Percentiles rank a stretch among this genome's conserved stretches.
These are phyloP conservation scores for Toxicodendron radicans DNA, from an alignment of 345 rosid genomes.

Conservation along the genomic window DNA sequence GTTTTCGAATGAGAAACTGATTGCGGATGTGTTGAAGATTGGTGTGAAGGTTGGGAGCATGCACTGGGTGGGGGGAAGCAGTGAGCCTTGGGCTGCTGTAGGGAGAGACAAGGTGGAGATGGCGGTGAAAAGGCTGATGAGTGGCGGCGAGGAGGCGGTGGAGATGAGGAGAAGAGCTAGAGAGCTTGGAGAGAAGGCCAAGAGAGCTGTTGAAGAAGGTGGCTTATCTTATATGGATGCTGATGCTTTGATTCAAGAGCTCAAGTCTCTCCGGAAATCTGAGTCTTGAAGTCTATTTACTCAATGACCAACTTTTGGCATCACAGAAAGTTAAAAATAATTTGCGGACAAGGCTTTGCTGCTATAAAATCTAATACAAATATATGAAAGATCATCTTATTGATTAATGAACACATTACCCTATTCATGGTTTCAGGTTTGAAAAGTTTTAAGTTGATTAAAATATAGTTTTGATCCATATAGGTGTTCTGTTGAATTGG, in stretches of 20 bases:
- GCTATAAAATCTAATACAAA: not conserved
- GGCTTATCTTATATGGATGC: slow-evolving; percentile 44
- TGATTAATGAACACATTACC: not conserved
- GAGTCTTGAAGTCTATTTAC: not conserved
- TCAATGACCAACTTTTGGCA: not conserved
- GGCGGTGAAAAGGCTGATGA: slow-evolving; percentile 38
- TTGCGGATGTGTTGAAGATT: slow-evolving; percentile 33
- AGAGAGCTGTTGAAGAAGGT: slow-evolving; percentile 45
- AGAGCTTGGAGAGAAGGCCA: slow-evolving; percentile 36
- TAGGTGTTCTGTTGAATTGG: too few species aligned
- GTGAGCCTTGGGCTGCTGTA: slow-evolving; percentile 25
- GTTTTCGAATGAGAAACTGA: slow-evolving; percentile 45
- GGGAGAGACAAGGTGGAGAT: slow-evolving; percentile 35
- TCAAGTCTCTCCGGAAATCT: slow-evolving; percentile 13
- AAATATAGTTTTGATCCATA: too few species aligned
- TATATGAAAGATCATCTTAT: not conserved
- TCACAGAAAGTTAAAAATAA: not conserved
- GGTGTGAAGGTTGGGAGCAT: slow-evolving; percentile 45
- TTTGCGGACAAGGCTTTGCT: not conserved
- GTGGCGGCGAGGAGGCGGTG: slow-evolving; percentile 29
- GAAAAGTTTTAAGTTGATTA: too few species aligned
- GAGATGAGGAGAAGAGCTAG: slow-evolving; percentile 40
- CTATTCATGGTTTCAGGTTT: too few species aligned
- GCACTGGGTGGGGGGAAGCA: slow-evolving; percentile 35
- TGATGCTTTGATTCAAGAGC: slow-evolving; percentile 32